Evolutionary conservation across 805 yeast genomes (phyloP), one percentile per base, ranked within the genome.

Genomic region (Zygotorulaspora florentina): DNA sequence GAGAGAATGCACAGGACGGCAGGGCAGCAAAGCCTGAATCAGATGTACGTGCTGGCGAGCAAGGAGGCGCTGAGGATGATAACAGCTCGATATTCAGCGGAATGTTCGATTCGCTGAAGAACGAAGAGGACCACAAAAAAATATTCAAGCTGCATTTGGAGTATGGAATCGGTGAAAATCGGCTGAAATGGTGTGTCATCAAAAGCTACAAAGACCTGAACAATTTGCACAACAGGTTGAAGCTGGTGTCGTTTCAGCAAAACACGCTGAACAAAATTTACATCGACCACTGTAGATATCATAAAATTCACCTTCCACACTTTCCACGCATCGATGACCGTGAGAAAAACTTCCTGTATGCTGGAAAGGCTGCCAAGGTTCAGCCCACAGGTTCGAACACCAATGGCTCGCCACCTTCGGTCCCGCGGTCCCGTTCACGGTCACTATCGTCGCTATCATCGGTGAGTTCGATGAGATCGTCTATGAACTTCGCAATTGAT

Each of bases 81-180:
- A 34, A 35, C 27, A 42, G 45, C 20, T 45, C 46, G 23, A 41
- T 40, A n/a, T 45, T 45, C 27, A 41, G 43, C 20, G 48, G 44
- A 6, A 41, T 36, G 15, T 40, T 45, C 17, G 28, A n/a, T 15
- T 13, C 25, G n/a, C 7, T 28, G 13, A 25, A 40, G 28, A 35
- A 51, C 3, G 54, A 53, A 12, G 53, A 47, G 31, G 52, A 46
- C 10, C 71, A 69, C 40, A 64, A 66, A 46, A 75, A 72, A 10
- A 29, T 47, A 43, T 85, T 77, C 54, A 72, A 77, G 48, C 69
- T 93, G n/a, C 86, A 84, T 40, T 70, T 93, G 37, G 96, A 90
- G 60, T 93, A 93, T 59, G 99, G 98, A 6, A 79, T 89, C 27
- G 96, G 96, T 1, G 77, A 80, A 5, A 79, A 82, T 45, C 68